A percentile compares a stretch with the other conserved stretches of the same genome.
These are phyloP conservation scores for Cercospora brassicicola DNA, from an alignment of 2,329 filamentous ascomycete genomes.

Conservation along the genomic window DNA sequence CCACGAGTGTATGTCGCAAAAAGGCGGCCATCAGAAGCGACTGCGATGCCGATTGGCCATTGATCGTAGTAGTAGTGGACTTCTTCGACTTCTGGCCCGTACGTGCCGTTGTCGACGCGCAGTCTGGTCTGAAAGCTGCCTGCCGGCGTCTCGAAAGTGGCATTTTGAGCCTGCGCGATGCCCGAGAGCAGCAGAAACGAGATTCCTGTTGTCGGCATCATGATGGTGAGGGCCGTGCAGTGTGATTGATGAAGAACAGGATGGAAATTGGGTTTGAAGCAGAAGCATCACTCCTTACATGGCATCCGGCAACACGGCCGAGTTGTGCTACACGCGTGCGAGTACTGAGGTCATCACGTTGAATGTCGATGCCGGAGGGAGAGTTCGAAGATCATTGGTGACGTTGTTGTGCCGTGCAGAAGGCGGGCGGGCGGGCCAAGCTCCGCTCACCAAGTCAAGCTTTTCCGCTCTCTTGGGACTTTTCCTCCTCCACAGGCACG, in stretches of 20 bases:
- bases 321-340: not conserved
- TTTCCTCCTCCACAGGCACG: too few species aligned
- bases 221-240: not conserved
- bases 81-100: constrained; percentile 51
- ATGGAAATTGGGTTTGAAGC: not conserved
- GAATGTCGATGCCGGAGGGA: not conserved
- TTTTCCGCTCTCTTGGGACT: not conserved
- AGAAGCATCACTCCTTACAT: not conserved
- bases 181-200: constrained; percentile 18
- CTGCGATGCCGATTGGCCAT: constrained; percentile 50
- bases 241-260: not conserved
- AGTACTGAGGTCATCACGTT: not conserved
- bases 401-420: not conserved
- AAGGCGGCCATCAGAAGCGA: constrained; percentile 46
- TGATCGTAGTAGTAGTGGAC: constrained; percentile 49
- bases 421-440: not conserved
- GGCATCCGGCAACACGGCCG: not conserved
- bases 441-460: not conserved
- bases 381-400: not conserved
- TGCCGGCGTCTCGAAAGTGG: constrained; percentile 17
- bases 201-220: not conserved
- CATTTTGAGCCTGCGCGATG: constrained; percentile 29
- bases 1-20: constrained; percentile 52
- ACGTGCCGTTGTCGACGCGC: constrained; percentile 50
- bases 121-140: constrained; percentile 38